These are phyloP conservation scores for Flammula alnicola DNA, from an alignment of 1,284 basidiomycete genomes.

Conservation along the genomic window DNA sequence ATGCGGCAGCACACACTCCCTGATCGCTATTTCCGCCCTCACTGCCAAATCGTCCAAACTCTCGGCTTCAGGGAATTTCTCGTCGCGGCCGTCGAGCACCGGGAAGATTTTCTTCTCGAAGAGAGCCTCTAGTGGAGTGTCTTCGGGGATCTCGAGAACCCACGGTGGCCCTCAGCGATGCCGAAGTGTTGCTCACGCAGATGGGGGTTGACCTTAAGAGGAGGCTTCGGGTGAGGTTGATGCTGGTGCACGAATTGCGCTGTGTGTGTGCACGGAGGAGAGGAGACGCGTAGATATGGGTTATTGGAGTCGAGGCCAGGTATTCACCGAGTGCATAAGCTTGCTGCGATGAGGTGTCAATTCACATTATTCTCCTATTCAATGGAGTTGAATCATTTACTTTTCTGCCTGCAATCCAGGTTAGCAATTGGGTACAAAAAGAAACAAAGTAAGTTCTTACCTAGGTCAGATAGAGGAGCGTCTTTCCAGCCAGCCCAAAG, in stretches of 20 bases:
- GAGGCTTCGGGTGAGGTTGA: constrained; percentile 53
- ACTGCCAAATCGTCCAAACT: constrained; percentile 64
- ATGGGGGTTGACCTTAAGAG: constrained; percentile 52
- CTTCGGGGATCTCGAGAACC: constrained; percentile 36
- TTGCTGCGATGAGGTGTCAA: constrained; percentile 62
- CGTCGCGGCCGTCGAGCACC: constrained; percentile 48
- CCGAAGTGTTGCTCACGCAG: constrained; percentile 72
- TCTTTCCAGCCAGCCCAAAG: constrained; percentile 85
- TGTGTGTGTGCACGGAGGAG: constrained; percentile 74
- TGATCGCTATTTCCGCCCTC: constrained; percentile 59
- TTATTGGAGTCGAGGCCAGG: constrained; percentile 58
- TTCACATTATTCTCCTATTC: too few species aligned
- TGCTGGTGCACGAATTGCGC: constrained; percentile 61
- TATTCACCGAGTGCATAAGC: constrained; percentile 70
- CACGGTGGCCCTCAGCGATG: constrained; percentile 68
- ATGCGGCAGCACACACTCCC: constrained; percentile 63
- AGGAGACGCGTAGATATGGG: constrained; percentile 76
- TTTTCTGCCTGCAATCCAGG: constrained; percentile 31
- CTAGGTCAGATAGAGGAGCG: constrained; percentile 76
- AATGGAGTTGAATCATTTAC: too few species aligned
- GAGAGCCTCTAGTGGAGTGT: constrained; percentile 45
- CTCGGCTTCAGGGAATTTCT: constrained; percentile 72
- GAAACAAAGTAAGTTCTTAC: constrained; percentile 35
- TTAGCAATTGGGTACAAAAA: neutral
- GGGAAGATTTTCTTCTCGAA: constrained; percentile 54